Conservation (phyloP, 1,139 yeast species). For the Taphrina flavorubra region DNA sequence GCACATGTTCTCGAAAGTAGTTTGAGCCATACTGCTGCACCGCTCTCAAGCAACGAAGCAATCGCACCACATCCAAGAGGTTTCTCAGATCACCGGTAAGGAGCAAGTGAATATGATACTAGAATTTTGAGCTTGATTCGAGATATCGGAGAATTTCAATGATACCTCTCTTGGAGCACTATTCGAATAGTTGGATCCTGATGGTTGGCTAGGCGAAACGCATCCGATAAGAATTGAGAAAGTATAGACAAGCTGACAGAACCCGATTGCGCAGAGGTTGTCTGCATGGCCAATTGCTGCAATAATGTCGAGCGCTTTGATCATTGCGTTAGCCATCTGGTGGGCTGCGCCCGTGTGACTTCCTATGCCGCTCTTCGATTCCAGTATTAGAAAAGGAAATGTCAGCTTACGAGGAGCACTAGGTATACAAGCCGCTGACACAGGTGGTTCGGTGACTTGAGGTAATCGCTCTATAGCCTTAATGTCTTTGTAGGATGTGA, state of each 20-base stretch:
- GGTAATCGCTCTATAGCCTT: background rate
- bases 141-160: background rate
- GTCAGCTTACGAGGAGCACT: background rate
- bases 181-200: background rate
- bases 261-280: background rate
- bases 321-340: constrained; percentile 4
- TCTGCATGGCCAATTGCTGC: background rate
- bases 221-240: background rate
- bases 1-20: constrained; percentile 8
- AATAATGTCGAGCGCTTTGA: constrained; percentile 4
- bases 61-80: background rate
- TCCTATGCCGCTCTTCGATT: background rate
- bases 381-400: constrained; percentile 1
- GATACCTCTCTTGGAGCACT: background rate
- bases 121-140: background rate
- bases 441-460: background rate
- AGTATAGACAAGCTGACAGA: constrained; percentile 4
- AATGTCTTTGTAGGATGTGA: background rate
- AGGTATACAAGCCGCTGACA: constrained; percentile 1
- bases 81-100: background rate
- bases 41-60: constrained; percentile 4
- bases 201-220: background rate
- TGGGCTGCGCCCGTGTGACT: background rate
- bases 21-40: constrained; percentile 4
- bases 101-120: background rate